Conservation (phyloP, 805 yeast genomes). For the Sungouiozyma ichnusensis region DNA sequence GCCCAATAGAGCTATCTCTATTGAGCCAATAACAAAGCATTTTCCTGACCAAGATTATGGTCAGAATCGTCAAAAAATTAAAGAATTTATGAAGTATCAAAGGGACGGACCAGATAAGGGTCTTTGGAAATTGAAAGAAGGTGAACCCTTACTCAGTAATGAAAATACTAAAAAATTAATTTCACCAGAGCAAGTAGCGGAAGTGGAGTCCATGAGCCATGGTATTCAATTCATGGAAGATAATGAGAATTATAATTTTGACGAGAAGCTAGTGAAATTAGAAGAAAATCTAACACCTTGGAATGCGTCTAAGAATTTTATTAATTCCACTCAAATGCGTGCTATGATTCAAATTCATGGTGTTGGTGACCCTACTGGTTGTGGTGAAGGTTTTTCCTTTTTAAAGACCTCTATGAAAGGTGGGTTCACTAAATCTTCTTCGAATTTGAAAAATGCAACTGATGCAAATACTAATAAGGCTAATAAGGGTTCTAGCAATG, state of each 20-base stretch:
- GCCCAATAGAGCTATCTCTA: constrained; percentile 63
- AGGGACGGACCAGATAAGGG: constrained; percentile 92
- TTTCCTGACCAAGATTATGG: constrained; percentile 96
- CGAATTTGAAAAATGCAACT: constrained; percentile 5
- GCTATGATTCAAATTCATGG: constrained; percentile 94
- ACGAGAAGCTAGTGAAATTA: constrained; percentile 44
- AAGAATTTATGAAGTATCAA: constrained; percentile 97
- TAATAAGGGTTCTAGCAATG: constrained; percentile 16
- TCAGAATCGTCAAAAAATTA: constrained; percentile 90
- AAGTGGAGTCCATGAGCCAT: constrained; percentile 84
- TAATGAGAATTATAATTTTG: constrained; percentile 43
- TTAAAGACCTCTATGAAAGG: constrained; percentile 91
- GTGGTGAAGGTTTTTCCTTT: constrained; percentile 82
- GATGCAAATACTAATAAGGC: constrained; percentile 14
- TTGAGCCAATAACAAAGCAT: constrained; percentile 80
- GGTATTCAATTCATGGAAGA: constrained; percentile 89
- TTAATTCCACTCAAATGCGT: constrained; percentile 90
- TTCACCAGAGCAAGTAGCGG: constrained; percentile 80
- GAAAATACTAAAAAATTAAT: constrained; percentile 75
- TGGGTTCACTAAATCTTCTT: constrained; percentile 47
- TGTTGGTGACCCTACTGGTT: constrained; percentile 89
- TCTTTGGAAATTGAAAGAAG: constrained; percentile 75
- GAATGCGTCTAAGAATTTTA: constrained; percentile 86
- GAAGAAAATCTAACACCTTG: constrained; percentile 89
- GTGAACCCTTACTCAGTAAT: constrained; percentile 58